Base-by-base conservation (phyloP, 768 basidiomycete genomes). In the Rickenella mellea region DNA sequence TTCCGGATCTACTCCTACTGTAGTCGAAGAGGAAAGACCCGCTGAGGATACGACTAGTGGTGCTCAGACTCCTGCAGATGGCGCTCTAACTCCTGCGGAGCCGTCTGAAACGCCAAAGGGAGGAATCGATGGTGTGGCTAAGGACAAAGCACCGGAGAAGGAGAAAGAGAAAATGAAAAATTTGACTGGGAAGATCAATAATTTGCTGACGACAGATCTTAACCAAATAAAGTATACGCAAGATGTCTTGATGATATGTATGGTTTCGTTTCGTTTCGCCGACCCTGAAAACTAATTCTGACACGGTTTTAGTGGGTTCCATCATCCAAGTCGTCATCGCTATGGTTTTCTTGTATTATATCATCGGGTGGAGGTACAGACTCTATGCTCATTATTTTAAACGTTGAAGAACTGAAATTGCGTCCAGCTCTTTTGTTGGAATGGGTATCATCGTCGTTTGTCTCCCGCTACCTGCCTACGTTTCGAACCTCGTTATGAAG, bases 181-280 rank as follows among this genome's bases (percentile, higher is more conserved):
- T 11, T 17, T 36, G 12, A 71, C 78, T 29, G 85, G 87, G 6
- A 83, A 76, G 54, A 78, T 89, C 55, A 88, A 82, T 55, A 88
- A 85, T 42, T 61, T 87, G 6, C 72, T 84, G 27, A 77, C 83
- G 6, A 77, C 78, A 2, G 85, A 89, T 58, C 51, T 74, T 12
- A 61, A 59, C 15, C 54, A 62, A 42, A 51, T 65, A 27, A 48
- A 59, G 20, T 58, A 63, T 15, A 61, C 55, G 36, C 42, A 61
- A 22, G 61, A 65, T n/a, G n/a, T n/a, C n/a, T n/a, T n/a, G n/a
- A n/a, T n/a, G n/a, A n/a, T n/a, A n/a, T n/a, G n/a, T n/a, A n/a
- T n/a, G n/a, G n/a, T n/a, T n/a, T n/a, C n/a, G n/a, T n/a, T n/a
- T n/a, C n/a, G n/a, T n/a, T n/a, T n/a, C n/a, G n/a, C n/a, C n/a